Conservation (phyloP, 176 grass and related monocot species). For the Oryza brachyantha region DNA sequence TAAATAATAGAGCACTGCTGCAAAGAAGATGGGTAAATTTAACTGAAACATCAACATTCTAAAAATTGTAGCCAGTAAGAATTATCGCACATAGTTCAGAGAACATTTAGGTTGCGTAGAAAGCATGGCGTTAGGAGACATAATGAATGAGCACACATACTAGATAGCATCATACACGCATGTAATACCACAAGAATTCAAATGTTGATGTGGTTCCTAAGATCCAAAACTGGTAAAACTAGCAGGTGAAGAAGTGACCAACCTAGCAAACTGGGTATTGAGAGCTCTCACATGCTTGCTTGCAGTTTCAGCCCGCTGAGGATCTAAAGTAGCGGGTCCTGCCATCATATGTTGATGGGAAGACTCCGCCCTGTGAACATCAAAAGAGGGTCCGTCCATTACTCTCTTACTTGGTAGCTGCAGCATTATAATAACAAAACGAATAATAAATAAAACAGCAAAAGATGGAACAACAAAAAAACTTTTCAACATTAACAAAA, state of each 20-base stretch:
- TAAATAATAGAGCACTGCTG: neutral
- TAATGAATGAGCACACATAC: neutral
- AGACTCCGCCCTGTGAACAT: conserved; percentile 70
- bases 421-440: conserved; percentile 37
- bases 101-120: neutral
- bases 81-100: neutral
- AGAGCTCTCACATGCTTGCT: conserved; percentile 77
- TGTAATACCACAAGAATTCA: neutral
- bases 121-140: too few relatives aligned
- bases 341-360: conserved; percentile 71
- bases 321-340: conserved; percentile 50
- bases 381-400: conserved; percentile 82
- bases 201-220: neutral
- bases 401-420: conserved; percentile 75
- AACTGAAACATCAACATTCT: neutral
- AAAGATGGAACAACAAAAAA: neutral
- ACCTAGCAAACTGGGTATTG: conserved; percentile 91
- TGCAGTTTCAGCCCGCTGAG: conserved; percentile 54
- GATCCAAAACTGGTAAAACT: neutral
- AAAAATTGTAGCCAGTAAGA: neutral
- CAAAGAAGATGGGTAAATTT: neutral
- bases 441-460: conserved; percentile 16
- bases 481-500: neutral
- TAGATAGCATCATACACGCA: neutral
- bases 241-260: neutral